These are phyloP conservation scores for Lactarius trivialis DNA, from an alignment of 768 basidiomycete genomes.

Conservation along the genomic window DNA sequence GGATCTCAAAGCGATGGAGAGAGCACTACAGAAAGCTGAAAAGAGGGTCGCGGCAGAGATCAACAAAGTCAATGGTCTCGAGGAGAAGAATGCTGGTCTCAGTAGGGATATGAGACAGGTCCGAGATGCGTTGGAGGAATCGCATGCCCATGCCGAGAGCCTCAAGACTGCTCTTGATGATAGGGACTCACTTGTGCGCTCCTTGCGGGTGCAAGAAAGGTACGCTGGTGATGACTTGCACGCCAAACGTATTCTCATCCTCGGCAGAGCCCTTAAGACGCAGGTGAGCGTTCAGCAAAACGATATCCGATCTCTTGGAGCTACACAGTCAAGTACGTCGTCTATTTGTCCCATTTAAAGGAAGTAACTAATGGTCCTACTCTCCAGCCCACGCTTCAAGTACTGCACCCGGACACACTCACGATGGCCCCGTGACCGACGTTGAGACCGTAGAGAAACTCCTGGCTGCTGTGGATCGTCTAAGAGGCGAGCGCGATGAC, in stretches of 20 bases:
- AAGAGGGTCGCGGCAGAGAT: constrained; percentile 36
- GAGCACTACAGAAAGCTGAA: constrained; percentile 24
- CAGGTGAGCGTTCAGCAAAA: constrained; percentile 10
- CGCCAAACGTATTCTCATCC: background rate
- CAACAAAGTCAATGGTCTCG: constrained; percentile 34
- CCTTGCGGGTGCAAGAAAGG: constrained; percentile 28
- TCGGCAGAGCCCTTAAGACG: constrained; percentile 11
- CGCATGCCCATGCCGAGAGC: constrained; percentile 29
- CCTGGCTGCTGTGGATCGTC: constrained; percentile 55
- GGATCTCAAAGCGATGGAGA: constrained; percentile 33
- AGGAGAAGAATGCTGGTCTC: constrained; percentile 41
- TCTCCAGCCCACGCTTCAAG: background rate
- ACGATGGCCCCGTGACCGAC: constrained; percentile 7
- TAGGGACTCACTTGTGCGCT: constrained; percentile 26
- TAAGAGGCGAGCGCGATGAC: constrained; percentile 59
- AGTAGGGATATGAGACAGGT: constrained; percentile 49
- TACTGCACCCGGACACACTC: background rate
- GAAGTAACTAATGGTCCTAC: background rate
- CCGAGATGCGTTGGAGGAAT: constrained; percentile 37
- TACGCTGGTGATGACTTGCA: constrained; percentile 4
- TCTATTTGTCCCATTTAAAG: too few relatives aligned
- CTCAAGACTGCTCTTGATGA: constrained; percentile 21
- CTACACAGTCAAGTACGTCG: background rate
- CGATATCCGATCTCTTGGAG: background rate
- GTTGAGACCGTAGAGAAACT: constrained; percentile 45